These are phyloP conservation scores for Sordariomycetes sp. DNA, from an alignment of 2,329 filamentous ascomycete genomes.

Conservation along the genomic window DNA sequence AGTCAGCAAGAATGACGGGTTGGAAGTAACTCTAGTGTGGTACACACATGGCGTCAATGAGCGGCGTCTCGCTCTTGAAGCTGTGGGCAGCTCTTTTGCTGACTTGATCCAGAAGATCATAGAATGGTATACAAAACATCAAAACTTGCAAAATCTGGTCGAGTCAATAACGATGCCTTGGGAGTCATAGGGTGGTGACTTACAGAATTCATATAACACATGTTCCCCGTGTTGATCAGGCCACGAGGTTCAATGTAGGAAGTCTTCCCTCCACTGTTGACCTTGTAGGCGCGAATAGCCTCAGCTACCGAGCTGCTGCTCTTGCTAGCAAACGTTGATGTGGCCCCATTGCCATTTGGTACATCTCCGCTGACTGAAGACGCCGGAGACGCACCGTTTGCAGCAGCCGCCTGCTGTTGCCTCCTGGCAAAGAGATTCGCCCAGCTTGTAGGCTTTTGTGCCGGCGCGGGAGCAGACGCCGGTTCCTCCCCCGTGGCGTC, in stretches of 20 bases:
- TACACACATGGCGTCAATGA: constrained; percentile 85
- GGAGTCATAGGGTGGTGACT: too few species aligned
- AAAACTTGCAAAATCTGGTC: constrained; percentile 97
- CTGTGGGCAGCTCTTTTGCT: constrained; percentile 76
- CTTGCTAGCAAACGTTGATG: constrained; percentile 29
- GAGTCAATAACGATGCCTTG: too few species aligned
- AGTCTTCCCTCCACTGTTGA: constrained; percentile 56
- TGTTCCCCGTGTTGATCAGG: constrained; percentile 93
- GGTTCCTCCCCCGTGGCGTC: constrained; percentile 9
- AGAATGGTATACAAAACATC: constrained; percentile 89
- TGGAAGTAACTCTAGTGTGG: too few species aligned
- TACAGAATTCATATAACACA: constrained; percentile 99
- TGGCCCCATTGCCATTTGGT: constrained; percentile 5
- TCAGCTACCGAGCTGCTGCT: constrained; percentile 60
- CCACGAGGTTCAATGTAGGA: constrained; percentile 87
- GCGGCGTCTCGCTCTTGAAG: constrained; percentile 89
- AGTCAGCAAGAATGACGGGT: constrained; percentile 2
- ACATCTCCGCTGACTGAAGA: constrained; percentile 14
- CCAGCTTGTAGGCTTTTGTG: constrained; percentile 24
- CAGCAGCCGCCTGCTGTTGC: constrained; percentile 8
- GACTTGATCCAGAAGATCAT: constrained; percentile 83
- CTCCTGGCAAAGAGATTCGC: constrained; percentile 27
- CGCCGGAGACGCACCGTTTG: constrained; percentile 16
- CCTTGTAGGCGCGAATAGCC: constrained; percentile 64
- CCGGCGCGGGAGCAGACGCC: constrained; percentile 10